A percentile compares a stretch with the other conserved stretches of the same genome.
phyloP scores from a whole-genome alignment of 2,329 filamentous ascomycete species.

The Xylaria sp. region DNA sequence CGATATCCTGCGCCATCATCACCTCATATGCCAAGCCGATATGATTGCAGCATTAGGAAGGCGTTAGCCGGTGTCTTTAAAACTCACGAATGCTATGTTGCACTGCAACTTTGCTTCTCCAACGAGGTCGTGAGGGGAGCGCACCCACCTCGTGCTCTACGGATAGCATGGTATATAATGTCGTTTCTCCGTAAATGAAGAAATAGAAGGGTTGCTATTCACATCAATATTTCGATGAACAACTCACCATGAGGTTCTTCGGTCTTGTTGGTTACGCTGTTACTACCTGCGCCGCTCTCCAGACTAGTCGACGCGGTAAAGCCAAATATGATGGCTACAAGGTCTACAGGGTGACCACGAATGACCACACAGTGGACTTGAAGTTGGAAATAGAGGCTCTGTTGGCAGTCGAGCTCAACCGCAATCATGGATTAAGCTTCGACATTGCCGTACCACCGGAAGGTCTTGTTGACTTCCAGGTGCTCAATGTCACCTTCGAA shows the following conservation, averaged over 20 bases:
- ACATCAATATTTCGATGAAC: background rate
- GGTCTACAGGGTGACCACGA: constrained; percentile 35
- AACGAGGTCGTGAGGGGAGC: background rate
- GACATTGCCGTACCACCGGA: constrained; percentile 39
- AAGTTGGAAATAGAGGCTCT: constrained; percentile 25
- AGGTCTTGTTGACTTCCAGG: constrained; percentile 33
- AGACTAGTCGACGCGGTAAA: constrained; percentile 5
- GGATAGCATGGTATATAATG: constrained; percentile 3
- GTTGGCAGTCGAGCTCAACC: constrained; percentile 31
- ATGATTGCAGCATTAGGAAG: constrained; percentile 27
- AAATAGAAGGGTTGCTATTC: background rate
- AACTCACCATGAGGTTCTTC: constrained; percentile 21
- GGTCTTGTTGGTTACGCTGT: constrained; percentile 14
- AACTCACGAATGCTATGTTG: constrained; percentile 14
- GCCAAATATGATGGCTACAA: constrained; percentile 40
- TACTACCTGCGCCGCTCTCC: background rate
- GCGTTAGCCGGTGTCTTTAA: constrained; percentile 16
- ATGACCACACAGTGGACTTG: constrained; percentile 12
- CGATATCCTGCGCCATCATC: constrained; percentile 26
- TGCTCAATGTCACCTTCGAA: constrained; percentile 27
- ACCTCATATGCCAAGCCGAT: constrained; percentile 27
- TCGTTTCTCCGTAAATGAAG: background rate
- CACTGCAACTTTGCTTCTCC: constrained; percentile 17
- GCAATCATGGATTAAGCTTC: constrained; percentile 20
- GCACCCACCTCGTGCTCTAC: background rate